Base-by-base conservation (phyloP, 768 basidiomycete species). In the Lactarius indigo region DNA sequence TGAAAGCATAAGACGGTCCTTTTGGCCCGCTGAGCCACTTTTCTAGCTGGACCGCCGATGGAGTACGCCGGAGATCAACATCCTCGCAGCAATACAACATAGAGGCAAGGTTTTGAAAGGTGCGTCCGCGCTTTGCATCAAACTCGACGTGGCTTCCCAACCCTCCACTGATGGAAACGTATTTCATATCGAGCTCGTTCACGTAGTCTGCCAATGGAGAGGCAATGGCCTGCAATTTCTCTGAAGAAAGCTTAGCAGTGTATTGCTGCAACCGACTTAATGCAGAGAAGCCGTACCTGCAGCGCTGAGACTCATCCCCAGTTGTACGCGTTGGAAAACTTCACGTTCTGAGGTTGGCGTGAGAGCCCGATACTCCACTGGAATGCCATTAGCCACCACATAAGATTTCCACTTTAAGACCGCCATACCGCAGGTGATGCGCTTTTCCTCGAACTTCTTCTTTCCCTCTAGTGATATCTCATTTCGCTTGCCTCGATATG, bases 281-380 rank as follows among this genome's bases (percentile, higher is more conserved):
- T 39, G 12, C 3, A 18, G 20, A 33, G 61, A 30, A 65, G 18
- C 71, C 78, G 55, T 71, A 88, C 91, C 90, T 73, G 91, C 88
- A 26, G 87, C 83, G 9, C 88, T 88, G 57, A 94, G 79, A 18
- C 85, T 79, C 78, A 91, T 85, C 62, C 92, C 92, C 47, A 94
- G 75, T 70, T 94, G 92, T 18, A 94, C 92, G 31, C 92, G 81
- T 70, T 91, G 88, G 72, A 91, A 92, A 26, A 93, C 87, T 61
- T 94, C 92, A 58, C 91, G 84, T 74, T 94, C 91, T 5, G 80
- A 77, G 6, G 80, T 79, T 15, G 83, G 79, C 2, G 80, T 74
- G 1, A 94, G 77, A 33, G 79, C 74, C 41, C 78, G 75, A 70
- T 93, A 94, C 75, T 92, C 89, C 57, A 91, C 91, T 64, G 47